phyloP scores from a whole-genome alignment of 345 rosid species.

The Passiflora organensis region DNA sequence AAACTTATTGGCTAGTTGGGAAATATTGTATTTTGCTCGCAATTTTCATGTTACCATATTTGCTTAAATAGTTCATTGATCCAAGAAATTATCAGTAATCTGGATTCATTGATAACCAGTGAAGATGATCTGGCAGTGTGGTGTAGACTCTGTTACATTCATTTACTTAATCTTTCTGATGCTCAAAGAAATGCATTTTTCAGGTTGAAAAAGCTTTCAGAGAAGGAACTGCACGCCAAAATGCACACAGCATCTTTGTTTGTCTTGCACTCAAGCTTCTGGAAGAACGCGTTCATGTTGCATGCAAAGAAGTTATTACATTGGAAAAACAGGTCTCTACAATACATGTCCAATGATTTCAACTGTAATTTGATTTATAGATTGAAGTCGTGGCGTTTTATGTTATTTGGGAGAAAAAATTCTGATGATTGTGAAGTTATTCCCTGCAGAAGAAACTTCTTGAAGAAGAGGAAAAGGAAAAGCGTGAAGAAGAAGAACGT shows the following conservation, averaged over 20 bases:
- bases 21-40: no score
- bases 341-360: slow-evolving; percentile 11
- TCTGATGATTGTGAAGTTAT: no score
- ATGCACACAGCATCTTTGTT: slow-evolving; percentile 95
- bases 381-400: no score
- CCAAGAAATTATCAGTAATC: not conserved
- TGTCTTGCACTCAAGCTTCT: slow-evolving; percentile 73
- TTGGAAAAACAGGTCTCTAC: slow-evolving; percentile 80
- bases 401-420: no score
- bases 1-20: no score
- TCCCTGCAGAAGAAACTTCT: slow-evolving; percentile 70
- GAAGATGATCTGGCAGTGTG: slow-evolving; percentile 8
- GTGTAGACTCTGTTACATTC: slow-evolving; percentile 2
- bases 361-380: slow-evolving; percentile 7
- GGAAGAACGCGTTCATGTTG: slow-evolving; percentile 89
- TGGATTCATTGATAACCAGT: not conserved
- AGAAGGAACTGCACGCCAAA: slow-evolving; percentile 96
- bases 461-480: slow-evolving; percentile 95
- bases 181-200: slow-evolving; percentile 19
- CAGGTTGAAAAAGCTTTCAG: slow-evolving; percentile 98
- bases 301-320: slow-evolving; percentile 91
- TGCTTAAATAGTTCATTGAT: slow-evolving; percentile 1
- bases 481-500: slow-evolving; percentile 90
- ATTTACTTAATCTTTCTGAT: no score
- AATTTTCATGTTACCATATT: no score